A percentile compares a stretch with the other conserved stretches of the same genome.
These are phyloP conservation scores for Raffaelea deltoideospora DNA, from an alignment of 2,329 filamentous ascomycete genomes.

Conservation along the genomic window DNA sequence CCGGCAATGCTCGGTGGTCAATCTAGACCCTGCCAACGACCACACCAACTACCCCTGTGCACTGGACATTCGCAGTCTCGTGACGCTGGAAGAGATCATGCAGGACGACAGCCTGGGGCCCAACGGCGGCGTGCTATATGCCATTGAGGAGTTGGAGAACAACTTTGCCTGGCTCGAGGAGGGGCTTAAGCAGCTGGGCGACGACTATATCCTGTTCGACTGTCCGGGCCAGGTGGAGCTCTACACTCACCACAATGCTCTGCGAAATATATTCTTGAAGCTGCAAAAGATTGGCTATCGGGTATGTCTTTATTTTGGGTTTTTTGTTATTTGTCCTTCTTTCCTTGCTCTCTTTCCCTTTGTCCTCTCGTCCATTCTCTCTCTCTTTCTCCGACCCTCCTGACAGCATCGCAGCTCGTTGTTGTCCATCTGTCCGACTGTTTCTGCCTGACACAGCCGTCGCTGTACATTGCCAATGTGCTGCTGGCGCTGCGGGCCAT, in stretches of 20 bases:
- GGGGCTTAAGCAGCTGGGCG: conserved; percentile 61
- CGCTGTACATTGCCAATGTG: conserved; percentile 86
- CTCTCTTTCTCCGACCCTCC: no score
- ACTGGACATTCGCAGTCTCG: conserved; percentile 75
- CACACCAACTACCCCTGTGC: conserved; percentile 77
- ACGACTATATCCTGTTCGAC: conserved; percentile 91
- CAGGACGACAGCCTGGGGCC: conserved; percentile 76
- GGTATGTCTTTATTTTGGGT: conserved; percentile 30
- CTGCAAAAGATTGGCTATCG: conserved; percentile 85
- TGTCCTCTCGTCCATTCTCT: background rate
- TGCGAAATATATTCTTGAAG: conserved; percentile 82
- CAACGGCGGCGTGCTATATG: conserved; percentile 85
- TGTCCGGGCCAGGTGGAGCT: conserved; percentile 95
- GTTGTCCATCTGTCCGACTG: conserved; percentile 89
- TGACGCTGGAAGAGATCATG: conserved; percentile 94
- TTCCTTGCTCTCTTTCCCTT: background rate
- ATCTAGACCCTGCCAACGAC: conserved; percentile 95
- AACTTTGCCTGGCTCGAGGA: conserved; percentile 88
- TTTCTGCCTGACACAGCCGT: conserved; percentile 83
- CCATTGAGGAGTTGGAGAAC: conserved; percentile 84
- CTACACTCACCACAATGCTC: conserved; percentile 84
- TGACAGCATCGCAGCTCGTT: conserved; percentile 69
- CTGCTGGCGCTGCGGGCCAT: conserved; percentile 88
- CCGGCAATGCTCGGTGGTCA: conserved; percentile 85
- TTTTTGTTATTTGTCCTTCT: conserved; percentile 7